Base-by-base conservation (phyloP, 345 rosid species). In the Cardamine resedifolia region DNA sequence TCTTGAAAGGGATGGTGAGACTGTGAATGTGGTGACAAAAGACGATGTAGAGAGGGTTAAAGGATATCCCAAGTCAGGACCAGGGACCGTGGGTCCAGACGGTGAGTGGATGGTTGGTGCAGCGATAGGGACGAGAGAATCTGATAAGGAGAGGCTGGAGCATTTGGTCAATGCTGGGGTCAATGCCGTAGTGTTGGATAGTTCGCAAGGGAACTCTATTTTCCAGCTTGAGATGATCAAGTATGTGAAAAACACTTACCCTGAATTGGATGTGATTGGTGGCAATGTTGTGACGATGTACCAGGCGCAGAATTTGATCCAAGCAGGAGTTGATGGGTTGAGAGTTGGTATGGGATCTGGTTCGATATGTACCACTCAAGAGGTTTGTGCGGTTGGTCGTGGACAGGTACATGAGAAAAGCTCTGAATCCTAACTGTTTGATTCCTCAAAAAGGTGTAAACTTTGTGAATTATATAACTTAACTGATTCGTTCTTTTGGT, bases 311-410 rank as follows among this genome's bases (percentile, higher is more conserved):
- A 94, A 91, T 80, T 77, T 94, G 88, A 91, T 91, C 44, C 82
- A 85, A 45, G 88, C 91, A 0, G 96, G 96, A 20, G 95, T 83
- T 18, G 97, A 90, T 82, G 97, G 90, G 19, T 68, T 93, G 53
- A 80, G 98, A 81, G 88, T 93, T 7, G 96, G 97, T 55, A 93
- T 90, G 98, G 98, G 97, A 4, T 90, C 97, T 70, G 98, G 98
- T 24, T 90, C 97, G 38, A 93, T 93, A 30, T 93, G 98, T 66
- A 93, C 98, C 58, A 93, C 97, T 1, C 97, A 93, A 74, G 98
- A 93, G 80, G 98, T 93, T 73, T 90, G 97, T 30, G 98, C 98
- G 0, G 97, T 90, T 78, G 98, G 98, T 2, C 81, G 97, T 72
- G 96, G 97, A 63, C 97, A 93, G 98, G 97, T 93, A 86, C 56